A percentile compares a stretch with the other conserved stretches of the same genome.
These are phyloP conservation scores for Zygosaccharomyces siamensis DNA, from an alignment of 805 yeast species.

Conservation along the genomic window DNA sequence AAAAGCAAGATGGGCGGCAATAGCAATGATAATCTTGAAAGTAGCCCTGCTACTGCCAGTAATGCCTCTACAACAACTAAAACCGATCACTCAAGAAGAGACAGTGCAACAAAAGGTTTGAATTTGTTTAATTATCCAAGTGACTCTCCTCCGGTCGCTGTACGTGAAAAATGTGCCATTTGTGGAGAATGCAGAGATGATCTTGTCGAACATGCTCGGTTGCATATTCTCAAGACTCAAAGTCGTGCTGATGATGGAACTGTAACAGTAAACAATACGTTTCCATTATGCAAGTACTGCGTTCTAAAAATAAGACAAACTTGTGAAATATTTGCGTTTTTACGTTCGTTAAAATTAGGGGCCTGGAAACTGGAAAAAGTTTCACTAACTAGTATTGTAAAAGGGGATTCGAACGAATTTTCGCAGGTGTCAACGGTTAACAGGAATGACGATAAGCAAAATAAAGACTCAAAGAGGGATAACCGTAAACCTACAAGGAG, in stretches of 20 bases:
- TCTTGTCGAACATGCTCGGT: conserved; percentile 68
- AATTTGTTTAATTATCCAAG: conserved; percentile 43
- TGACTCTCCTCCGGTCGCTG: conserved; percentile 65
- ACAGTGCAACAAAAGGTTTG: conserved; percentile 23
- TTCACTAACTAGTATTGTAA: conserved; percentile 17
- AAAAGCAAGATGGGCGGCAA: neutral
- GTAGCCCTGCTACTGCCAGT: conserved; percentile 4
- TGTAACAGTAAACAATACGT: conserved; percentile 35
- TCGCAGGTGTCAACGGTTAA: conserved; percentile 12
- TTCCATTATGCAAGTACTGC: conserved; percentile 80
- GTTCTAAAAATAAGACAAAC: conserved; percentile 71
- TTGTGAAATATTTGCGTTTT: conserved; percentile 75
- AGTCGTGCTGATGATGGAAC: conserved; percentile 32
- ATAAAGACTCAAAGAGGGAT: conserved; percentile 14
- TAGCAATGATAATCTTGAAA: neutral
- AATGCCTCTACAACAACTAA: neutral
- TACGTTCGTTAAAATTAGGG: conserved; percentile 57
- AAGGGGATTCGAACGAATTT: conserved; percentile 15
- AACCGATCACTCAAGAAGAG: conserved; percentile 3
- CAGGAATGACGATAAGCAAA: conserved; percentile 7
- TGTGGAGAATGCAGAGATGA: conserved; percentile 78
- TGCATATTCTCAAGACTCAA: conserved; percentile 59
- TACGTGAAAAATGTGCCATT: conserved; percentile 68
- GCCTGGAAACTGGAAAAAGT: conserved; percentile 55
- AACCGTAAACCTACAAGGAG: conserved; percentile 23